Percentiles rank a stretch among this genome's conserved stretches.
Conservation (phyloP, 192 early-diverging fungal genomes). For the Pilobolus umbonatus region DNA sequence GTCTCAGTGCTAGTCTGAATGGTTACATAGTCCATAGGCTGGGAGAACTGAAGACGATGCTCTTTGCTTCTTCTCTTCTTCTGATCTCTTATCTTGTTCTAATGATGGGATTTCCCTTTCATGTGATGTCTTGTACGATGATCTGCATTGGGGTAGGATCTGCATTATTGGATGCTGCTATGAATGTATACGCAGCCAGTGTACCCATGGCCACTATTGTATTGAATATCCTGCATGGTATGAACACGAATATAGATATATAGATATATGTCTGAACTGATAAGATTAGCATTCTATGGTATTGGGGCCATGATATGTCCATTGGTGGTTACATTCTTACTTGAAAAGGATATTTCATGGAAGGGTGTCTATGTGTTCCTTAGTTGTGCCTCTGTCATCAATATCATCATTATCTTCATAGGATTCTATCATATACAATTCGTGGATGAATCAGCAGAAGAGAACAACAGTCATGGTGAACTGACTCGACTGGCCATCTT, state of each 20-base stretch:
- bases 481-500: slow-evolving; percentile 9
- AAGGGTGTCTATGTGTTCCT: slow-evolving; percentile 30
- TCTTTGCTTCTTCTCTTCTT: slow-evolving; percentile 1
- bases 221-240: slow-evolving; percentile 38
- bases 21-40: slow-evolving; percentile 24
- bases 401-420: slow-evolving; percentile 17
- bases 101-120: slow-evolving; percentile 22
- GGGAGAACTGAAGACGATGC: slow-evolving; percentile 15
- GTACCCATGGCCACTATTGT: slow-evolving; percentile 27
- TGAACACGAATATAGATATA: not conserved
- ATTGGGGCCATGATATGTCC: slow-evolving; percentile 31
- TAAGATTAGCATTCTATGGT: slow-evolving; percentile 25
- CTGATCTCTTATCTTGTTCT: slow-evolving; percentile 16
- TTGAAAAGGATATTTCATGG: slow-evolving; percentile 24
- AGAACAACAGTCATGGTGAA: not conserved
- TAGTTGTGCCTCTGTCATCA: slow-evolving; percentile 4
- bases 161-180: slow-evolving; percentile 29
- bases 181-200: slow-evolving; percentile 27
- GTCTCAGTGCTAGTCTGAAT: slow-evolving; percentile 18
- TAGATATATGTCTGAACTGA: not conserved
- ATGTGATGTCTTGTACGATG: slow-evolving; percentile 21
- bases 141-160: slow-evolving; percentile 21
- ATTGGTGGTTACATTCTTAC: slow-evolving; percentile 20
- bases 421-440: slow-evolving; percentile 17
- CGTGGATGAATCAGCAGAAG: not conserved